Evolutionary conservation across 495 filamentous ascomycete species (phyloP).

Genomic region (Aspergillus mulundensis): DNA sequence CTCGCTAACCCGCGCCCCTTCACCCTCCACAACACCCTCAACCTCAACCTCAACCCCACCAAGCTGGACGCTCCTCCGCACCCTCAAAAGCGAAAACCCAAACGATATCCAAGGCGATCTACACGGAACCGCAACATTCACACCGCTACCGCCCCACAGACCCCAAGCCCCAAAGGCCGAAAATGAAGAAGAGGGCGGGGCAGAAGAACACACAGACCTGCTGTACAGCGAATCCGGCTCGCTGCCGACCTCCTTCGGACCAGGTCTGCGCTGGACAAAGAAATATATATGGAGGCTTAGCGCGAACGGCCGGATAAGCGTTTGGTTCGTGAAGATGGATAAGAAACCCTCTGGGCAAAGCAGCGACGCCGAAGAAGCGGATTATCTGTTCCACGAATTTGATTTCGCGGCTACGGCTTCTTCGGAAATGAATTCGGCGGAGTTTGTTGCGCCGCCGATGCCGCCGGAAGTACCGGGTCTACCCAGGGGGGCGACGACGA

Average conservation of each 20-base stretch:
- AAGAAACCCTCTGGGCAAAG: neutral
- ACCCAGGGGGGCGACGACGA: slow-evolving; percentile 9
- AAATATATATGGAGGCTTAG: slow-evolving; percentile 44
- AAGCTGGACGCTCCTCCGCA: slow-evolving; percentile 38
- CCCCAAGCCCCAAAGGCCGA: neutral
- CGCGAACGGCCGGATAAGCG: slow-evolving; percentile 32
- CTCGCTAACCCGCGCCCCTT: slow-evolving; percentile 22
- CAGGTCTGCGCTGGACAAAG: slow-evolving; percentile 40
- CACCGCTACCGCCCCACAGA: slow-evolving; percentile 17
- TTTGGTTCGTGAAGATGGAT: slow-evolving; percentile 44
- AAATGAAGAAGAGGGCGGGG: neutral
- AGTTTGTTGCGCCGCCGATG: slow-evolving; percentile 26
- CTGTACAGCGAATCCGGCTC: slow-evolving; percentile 46
- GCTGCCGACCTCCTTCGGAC: slow-evolving; percentile 25
- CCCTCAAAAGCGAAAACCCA: slow-evolving; percentile 41
- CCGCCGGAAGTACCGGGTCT: slow-evolving; percentile 17
- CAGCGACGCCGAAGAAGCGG: slow-evolving; percentile 32
- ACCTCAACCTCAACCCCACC: slow-evolving; percentile 3
- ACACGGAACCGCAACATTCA: slow-evolving; percentile 40
- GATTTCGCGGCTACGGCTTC: slow-evolving; percentile 20
- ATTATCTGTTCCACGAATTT: slow-evolving; percentile 46
- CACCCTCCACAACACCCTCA: neutral
- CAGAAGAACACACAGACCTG: slow-evolving; percentile 25
- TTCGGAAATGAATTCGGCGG: neutral
- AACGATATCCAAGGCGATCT: slow-evolving; percentile 40